Percentiles rank a stretch among this genome's conserved stretches.
Conservation (phyloP, 1,284 basidiomycete species). For the Cryptococcus sp. region DNA sequence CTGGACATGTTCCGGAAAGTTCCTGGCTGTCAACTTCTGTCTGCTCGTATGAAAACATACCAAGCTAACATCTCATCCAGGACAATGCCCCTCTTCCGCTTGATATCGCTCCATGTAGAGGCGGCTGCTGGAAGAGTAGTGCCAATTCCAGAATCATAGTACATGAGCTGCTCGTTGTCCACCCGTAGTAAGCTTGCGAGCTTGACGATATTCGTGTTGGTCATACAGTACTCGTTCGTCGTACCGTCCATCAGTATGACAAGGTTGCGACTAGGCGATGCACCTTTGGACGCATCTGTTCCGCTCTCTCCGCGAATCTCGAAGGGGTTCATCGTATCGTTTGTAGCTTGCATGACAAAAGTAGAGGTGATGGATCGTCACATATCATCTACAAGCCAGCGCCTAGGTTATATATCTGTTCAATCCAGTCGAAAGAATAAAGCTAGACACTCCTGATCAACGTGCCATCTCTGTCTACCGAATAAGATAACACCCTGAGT, state of each 20-base stretch:
- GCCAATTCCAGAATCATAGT: constrained; percentile 28
- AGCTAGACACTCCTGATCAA: too few relatives aligned
- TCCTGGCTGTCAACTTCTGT: constrained; percentile 7
- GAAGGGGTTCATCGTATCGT: too few relatives aligned
- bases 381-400: too few relatives aligned
- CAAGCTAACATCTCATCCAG: constrained; percentile 25
- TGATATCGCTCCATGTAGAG: constrained; percentile 7
- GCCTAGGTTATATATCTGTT: too few relatives aligned
- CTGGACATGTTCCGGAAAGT: constrained; percentile 27
- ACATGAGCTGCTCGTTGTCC: constrained; percentile 24
- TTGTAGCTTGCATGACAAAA: too few relatives aligned
- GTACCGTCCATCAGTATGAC: constrained; percentile 38
- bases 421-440: too few relatives aligned
- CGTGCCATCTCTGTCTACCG: too few relatives aligned
- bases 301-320: too few relatives aligned
- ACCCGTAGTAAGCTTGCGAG: constrained; percentile 16
- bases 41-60: constrained; percentile 13
- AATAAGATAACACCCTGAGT: too few relatives aligned
- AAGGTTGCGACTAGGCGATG: constrained; percentile 21
- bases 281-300: too few relatives aligned
- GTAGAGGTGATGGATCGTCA: too few relatives aligned
- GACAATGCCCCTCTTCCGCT: constrained; percentile 3
- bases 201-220: constrained; percentile 36
- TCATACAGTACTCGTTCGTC: constrained; percentile 24
- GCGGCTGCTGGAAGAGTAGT: constrained; percentile 9